Base-by-base conservation (phyloP, 148 eudicot species). In the Nepenthes gracilis region DNA sequence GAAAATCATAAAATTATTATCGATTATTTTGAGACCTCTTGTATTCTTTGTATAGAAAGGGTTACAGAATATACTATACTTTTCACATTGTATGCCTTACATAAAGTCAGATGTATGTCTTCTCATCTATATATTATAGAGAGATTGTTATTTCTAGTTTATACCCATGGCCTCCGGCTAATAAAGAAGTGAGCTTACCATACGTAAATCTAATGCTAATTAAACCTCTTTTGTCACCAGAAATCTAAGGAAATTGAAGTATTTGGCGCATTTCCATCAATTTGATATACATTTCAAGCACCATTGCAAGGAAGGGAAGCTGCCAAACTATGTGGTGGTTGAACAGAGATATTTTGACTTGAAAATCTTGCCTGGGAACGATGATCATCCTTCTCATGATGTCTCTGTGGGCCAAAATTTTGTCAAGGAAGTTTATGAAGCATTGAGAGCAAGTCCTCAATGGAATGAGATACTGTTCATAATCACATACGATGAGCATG, bases 401-500 rank as follows among this genome's bases (percentile, higher is more conserved):
- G 74, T 86, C 45, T 77, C 84, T 1, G 73, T 70, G 7, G 97
- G 97, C 47, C 97, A 90, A 37, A 75, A 71, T 14, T 80, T 90
- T 47, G 75, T 90, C 55, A 86, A 84, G 60, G 72, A 86, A 75
- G 86, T 90, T 1, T 90, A 90, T 51, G 90, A 83, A 69, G 75
- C 90, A 13, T 51, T 90, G 61, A 81, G 97, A 23, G 23, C 23
- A 23, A 23, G 23, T 23, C 23, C 23, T 23, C 23, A 23, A 23
- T 23, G 23, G 23, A 79, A 84, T 35, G 87, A 90, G 52, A 90
- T 82, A 63, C 55, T 86, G 49, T 76, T 90, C 61, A 13, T 89
- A 1, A 70, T 89, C 23, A 63, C 79, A 59, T 89, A 89, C 36
- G 97, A 89, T 40, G 97, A 89, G 66, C 97, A 90, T 59, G 97